Evolutionary conservation across 2,329 filamentous ascomycete species (phyloP).

Genomic region (Calonectria crousiana): DNA sequence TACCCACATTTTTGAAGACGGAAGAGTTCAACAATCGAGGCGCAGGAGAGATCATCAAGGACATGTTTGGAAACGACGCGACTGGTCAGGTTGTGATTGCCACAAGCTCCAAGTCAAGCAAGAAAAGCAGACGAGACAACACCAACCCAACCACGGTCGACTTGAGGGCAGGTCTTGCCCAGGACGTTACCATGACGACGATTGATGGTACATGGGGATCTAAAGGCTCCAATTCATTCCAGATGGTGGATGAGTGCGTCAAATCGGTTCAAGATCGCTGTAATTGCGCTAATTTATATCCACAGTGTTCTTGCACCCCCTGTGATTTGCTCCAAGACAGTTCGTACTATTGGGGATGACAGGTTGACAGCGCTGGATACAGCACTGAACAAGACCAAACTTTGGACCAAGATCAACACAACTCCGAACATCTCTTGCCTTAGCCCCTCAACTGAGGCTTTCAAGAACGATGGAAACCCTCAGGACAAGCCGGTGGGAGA

Average conservation of each 20-base stretch:
- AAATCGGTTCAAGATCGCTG: accelerated
- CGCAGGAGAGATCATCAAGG: slow-evolving; percentile 26
- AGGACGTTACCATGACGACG: slow-evolving; percentile 35
- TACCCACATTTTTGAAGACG: slow-evolving; percentile 28
- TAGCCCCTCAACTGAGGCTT: slow-evolving; percentile 33
- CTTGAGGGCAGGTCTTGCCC: slow-evolving; percentile 31
- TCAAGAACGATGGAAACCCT: slow-evolving; percentile 32
- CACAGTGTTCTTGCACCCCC: slow-evolving; percentile 33
- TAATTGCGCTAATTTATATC: neutral
- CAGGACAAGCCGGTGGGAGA: slow-evolving; percentile 20
- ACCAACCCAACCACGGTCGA: slow-evolving; percentile 11
- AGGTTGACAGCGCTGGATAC: slow-evolving; percentile 25
- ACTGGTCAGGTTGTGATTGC: slow-evolving; percentile 35
- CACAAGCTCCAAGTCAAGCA: neutral
- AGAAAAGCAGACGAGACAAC: neutral
- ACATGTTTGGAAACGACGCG: slow-evolving; percentile 26
- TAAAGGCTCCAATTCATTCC: slow-evolving; percentile 31
- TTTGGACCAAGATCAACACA: slow-evolving; percentile 33
- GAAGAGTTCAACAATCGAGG: slow-evolving; percentile 35
- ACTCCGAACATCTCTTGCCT: slow-evolving; percentile 37
- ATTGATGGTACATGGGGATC: slow-evolving; percentile 37
- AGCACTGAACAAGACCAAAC: slow-evolving; percentile 25
- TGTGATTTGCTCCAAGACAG: slow-evolving; percentile 30
- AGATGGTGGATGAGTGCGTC: slow-evolving; percentile 34
- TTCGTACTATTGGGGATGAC: slow-evolving; percentile 11